Percentiles rank a stretch among this genome's conserved stretches.
Conservation (phyloP, 2,329 filamentous ascomycete genomes). For the Arthrobotrys megalospora region DNA sequence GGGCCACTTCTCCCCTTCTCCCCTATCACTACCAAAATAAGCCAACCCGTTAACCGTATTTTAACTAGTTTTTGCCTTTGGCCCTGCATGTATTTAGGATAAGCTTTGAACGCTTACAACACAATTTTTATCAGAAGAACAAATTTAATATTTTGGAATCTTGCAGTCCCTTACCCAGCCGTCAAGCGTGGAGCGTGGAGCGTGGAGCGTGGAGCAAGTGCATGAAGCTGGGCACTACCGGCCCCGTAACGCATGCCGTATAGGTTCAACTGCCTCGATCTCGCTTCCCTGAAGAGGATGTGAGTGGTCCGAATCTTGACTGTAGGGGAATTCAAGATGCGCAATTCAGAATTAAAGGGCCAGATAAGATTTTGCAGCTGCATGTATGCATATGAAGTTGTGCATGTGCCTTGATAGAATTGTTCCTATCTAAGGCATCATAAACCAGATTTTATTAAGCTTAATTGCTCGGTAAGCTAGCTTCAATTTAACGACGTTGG, state of each 20-base stretch:
- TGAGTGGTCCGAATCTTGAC: not conserved
- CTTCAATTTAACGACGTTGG: no score
- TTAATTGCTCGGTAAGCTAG: not conserved
- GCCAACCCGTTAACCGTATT: not conserved
- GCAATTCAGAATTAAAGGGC: not conserved
- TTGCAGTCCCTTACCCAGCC: no score
- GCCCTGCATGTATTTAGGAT: no score
- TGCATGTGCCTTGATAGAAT: not conserved
- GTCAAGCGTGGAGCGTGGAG: no score
- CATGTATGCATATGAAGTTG: not conserved
- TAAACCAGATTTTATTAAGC: not conserved
- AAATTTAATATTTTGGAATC: no score
- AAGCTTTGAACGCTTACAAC: no score
- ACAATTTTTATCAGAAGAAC: no score
- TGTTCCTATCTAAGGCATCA: not conserved
- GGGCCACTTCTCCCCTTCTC: slow-evolving; percentile 4
- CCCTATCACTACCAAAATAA: not conserved
- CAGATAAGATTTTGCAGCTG: not conserved
- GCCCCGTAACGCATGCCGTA: not conserved
- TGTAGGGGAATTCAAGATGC: not conserved
- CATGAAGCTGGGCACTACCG: not conserved
- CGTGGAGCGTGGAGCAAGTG: not conserved
- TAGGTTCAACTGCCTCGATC: slow-evolving; percentile 4
- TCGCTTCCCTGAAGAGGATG: not conserved
- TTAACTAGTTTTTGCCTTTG: no score